These are phyloP conservation scores for Dinochytrium kinnereticum DNA, from an alignment of 371 early-diverging fungal genomes.

Conservation along the genomic window DNA sequence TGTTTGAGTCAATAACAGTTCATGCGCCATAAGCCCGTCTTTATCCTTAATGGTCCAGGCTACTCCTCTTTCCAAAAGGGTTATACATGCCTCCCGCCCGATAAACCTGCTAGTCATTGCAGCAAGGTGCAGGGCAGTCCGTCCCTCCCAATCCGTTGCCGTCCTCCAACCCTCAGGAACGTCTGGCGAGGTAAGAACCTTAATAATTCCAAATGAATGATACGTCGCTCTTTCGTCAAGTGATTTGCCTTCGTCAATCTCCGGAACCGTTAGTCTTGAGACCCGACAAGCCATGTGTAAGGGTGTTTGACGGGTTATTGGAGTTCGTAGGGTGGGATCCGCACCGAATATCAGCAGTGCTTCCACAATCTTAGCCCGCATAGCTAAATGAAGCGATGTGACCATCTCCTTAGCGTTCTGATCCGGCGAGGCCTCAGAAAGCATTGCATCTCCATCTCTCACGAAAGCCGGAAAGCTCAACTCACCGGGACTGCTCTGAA, in stretches of 20 bases:
- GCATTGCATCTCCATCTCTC: background rate
- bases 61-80: background rate
- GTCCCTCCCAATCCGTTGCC: background rate
- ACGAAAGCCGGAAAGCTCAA: background rate
- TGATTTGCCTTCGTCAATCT: background rate
- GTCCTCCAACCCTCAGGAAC: background rate
- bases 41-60: background rate
- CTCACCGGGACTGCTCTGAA: background rate
- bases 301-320: background rate
- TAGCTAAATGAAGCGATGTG: background rate
- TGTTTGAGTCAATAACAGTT: background rate
- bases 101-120: background rate
- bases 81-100: background rate
- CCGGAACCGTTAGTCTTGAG: too few relatives aligned
- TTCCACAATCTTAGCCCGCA: background rate
- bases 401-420: background rate
- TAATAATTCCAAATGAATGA: background rate
- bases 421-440: background rate
- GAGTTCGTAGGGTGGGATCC: background rate
- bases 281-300: too few relatives aligned
- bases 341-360: background rate
- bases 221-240: background rate
- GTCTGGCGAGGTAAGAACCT: background rate
- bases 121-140: background rate
- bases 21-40: background rate